A percentile compares a stretch with the other conserved stretches of the same genome.
These are phyloP conservation scores for Lachancea nothofagi DNA, from an alignment of 805 yeast genomes.

Conservation along the genomic window DNA sequence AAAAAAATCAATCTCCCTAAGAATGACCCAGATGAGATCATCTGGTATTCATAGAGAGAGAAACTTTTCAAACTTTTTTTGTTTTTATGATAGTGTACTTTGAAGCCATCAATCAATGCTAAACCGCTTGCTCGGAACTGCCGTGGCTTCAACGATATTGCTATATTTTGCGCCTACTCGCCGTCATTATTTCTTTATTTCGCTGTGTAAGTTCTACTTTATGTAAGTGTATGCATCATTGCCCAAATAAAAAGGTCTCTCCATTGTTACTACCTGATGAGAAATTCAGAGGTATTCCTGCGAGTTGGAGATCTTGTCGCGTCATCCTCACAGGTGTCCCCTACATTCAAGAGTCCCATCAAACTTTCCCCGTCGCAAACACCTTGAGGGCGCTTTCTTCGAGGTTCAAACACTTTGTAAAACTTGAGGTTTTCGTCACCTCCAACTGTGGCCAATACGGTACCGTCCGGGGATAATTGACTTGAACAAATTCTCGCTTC, in stretches of 20 bases:
- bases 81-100: too few species aligned
- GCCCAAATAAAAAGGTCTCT: too few species aligned
- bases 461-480: slow-evolving; percentile 82
- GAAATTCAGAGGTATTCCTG: slow-evolving; percentile 21
- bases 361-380: slow-evolving; percentile 18
- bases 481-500: slow-evolving; percentile 82
- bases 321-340: slow-evolving; percentile 12
- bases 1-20: slow-evolving; percentile 8
- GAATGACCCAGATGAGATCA: slow-evolving; percentile 25
- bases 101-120: too few species aligned
- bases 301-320: slow-evolving; percentile 13
- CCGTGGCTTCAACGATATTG: too few species aligned
- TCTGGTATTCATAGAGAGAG: slow-evolving; percentile 11
- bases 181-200: too few species aligned
- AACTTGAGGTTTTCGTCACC: slow-evolving; percentile 95
- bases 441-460: slow-evolving; percentile 88
- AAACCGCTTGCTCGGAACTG: too few species aligned
- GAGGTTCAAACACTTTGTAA: slow-evolving; percentile 79
- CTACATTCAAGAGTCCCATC: slow-evolving; percentile 10
- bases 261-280: slow-evolving; percentile 28
- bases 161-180: too few species aligned
- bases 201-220: too few species aligned
- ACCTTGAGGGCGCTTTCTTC: slow-evolving; percentile 32
- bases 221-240: too few species aligned
- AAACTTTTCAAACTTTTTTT: too few species aligned